phyloP scores from a whole-genome alignment of 768 basidiomycete genomes.

The Russula abietina region DNA sequence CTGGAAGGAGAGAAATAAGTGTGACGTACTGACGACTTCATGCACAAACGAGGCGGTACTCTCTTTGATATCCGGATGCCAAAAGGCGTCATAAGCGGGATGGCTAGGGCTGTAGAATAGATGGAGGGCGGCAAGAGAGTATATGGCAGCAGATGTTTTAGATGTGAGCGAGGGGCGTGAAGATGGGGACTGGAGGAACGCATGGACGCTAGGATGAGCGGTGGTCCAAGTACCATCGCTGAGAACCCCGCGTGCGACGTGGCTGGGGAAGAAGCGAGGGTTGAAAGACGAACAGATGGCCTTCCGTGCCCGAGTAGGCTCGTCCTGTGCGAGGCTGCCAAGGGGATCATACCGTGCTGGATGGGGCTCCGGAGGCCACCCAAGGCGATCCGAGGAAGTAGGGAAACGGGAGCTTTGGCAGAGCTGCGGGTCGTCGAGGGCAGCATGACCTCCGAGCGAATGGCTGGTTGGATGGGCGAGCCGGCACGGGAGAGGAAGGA shows the following conservation, averaged over 20 bases:
- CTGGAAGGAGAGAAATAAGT: not conserved
- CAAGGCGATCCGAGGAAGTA: conserved; percentile 16
- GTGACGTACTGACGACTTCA: conserved; percentile 21
- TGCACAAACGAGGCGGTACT: conserved; percentile 21
- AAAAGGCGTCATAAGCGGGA: conserved; percentile 23
- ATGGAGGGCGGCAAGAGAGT: conserved; percentile 21
- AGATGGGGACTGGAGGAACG: conserved; percentile 16
- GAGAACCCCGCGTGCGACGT: conserved; percentile 23
- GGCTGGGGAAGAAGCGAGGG: conserved; percentile 9
- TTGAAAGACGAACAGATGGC: conserved; percentile 7
- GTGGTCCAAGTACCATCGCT: conserved; percentile 24
- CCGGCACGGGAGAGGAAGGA: conserved; percentile 6
- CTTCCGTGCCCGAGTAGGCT: conserved; percentile 3
- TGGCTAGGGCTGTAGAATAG: conserved; percentile 23
- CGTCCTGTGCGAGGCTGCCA: conserved; percentile 15
- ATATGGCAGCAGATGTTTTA: conserved; percentile 19
- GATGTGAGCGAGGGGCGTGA: conserved; percentile 13
- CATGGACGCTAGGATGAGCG: conserved; percentile 21
- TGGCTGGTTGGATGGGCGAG: not conserved
- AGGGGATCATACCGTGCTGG: conserved; percentile 23
- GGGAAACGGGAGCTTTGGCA: conserved; percentile 5
- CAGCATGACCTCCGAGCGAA: not conserved
- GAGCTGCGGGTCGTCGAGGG: not conserved
- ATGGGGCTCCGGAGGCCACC: conserved; percentile 2
- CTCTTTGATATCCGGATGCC: conserved; percentile 19